Conservation (phyloP, 768 basidiomycete genomes). For the Collybiopsis luxurians region DNA sequence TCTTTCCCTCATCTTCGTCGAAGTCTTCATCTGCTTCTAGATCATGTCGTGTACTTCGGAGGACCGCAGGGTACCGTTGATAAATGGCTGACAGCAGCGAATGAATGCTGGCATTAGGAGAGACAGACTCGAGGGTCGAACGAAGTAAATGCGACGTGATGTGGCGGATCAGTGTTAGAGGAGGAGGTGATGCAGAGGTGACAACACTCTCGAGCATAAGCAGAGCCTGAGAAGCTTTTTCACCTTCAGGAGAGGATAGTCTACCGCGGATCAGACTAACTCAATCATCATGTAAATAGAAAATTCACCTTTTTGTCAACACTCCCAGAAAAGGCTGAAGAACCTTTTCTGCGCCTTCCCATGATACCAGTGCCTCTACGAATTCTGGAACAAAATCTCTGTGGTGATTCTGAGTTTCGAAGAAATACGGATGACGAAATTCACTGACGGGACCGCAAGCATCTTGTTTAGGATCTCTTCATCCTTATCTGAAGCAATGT, state of each 20-base stretch:
- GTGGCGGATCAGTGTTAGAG: not conserved
- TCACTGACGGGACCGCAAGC: slow-evolving; percentile 48
- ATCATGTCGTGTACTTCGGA: slow-evolving; percentile 40
- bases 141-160: not conserved
- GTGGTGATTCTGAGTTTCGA: slow-evolving; percentile 32
- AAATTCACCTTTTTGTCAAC: slow-evolving; percentile 33
- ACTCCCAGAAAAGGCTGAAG: slow-evolving; percentile 48
- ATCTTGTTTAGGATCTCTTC: slow-evolving; percentile 36
- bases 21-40: slow-evolving; percentile 23
- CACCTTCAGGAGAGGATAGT: not conserved
- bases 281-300: not conserved
- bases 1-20: slow-evolving; percentile 35
- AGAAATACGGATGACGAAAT: slow-evolving; percentile 17
- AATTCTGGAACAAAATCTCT: not conserved
- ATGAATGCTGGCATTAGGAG: slow-evolving; percentile 22
- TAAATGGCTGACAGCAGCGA: slow-evolving; percentile 55
- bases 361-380: slow-evolving; percentile 31
- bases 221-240: not conserved
- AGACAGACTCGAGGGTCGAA: not conserved
- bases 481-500: slow-evolving; percentile 36
- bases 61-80: slow-evolving; percentile 58
- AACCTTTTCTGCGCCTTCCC: slow-evolving; percentile 56
- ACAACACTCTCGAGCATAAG: not conserved
- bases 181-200: not conserved
- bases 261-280: not conserved